Percentiles rank a stretch among this genome's conserved stretches.
phyloP scores from a whole-genome alignment of 129 eudicot genomes.

The sunflower (Helianthus annuus) region DNA sequence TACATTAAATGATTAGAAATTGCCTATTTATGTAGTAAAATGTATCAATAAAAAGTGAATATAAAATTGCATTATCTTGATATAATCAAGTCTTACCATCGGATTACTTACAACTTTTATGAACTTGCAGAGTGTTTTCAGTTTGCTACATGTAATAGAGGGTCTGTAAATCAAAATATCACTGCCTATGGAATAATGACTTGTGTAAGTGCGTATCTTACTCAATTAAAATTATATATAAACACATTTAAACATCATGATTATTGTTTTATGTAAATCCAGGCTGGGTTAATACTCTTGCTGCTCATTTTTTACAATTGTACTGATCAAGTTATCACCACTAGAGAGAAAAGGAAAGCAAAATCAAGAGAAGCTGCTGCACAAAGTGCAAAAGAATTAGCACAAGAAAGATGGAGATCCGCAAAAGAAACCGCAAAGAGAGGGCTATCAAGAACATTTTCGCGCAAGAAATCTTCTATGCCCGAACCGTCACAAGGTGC shows the following conservation, averaged over 20 bases:
- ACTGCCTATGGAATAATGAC: constrained; percentile 80
- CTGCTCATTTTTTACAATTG: constrained; percentile 83
- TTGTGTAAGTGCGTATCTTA: constrained; percentile 66
- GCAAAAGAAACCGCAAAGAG: constrained; percentile 69
- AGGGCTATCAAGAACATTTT: constrained; percentile 66
- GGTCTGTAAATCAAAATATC: constrained; percentile 70
- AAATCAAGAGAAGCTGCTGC: constrained; percentile 96
- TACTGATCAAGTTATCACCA: constrained; percentile 71
- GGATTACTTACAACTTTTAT: constrained; percentile 4
- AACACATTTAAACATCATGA: not conserved
- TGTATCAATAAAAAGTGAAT: not conserved
- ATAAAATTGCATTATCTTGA: not conserved
- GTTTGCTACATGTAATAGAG: constrained; percentile 65
- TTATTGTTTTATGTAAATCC: constrained; percentile 19
- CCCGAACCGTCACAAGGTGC: constrained; percentile 38
- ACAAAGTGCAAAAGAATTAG: constrained; percentile 74
- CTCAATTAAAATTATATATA: not conserved
- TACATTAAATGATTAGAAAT: not conserved
- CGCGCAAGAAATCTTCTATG: constrained; percentile 49
- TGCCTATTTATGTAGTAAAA: not conserved
- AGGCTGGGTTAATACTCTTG: constrained; percentile 65
- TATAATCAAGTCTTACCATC: not conserved
- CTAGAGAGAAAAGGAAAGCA: constrained; percentile 68
- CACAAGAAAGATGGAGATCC: constrained; percentile 69
- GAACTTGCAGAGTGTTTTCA: constrained; percentile 65